Percentiles rank a stretch among this genome's conserved stretches.
These are phyloP conservation scores for Capsicum rhomboideum DNA, from an alignment of 257 asterid species.

Conservation along the genomic window DNA sequence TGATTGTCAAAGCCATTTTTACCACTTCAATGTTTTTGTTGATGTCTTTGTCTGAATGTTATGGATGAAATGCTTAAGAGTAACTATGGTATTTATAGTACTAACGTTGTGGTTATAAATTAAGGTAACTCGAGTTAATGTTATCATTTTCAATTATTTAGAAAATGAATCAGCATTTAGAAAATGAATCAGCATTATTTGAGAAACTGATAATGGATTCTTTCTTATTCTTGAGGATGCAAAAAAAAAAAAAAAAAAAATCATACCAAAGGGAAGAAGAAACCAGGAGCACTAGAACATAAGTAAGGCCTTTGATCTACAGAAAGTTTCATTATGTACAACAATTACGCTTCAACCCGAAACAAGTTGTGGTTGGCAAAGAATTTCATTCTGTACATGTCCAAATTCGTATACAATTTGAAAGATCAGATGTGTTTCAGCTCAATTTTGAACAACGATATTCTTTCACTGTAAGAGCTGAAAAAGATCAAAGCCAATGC, in stretches of 20 bases:
- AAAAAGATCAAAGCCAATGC: background rate
- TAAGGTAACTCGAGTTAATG: background rate
- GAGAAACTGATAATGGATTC: too few species aligned
- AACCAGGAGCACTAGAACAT: background rate
- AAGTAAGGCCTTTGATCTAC: background rate
- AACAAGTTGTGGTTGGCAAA: background rate
- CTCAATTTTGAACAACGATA: background rate
- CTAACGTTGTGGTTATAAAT: background rate
- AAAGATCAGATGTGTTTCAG: too few species aligned
- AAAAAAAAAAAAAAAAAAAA: too few species aligned
- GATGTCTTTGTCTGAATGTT: background rate
- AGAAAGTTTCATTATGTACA: background rate
- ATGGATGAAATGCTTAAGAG: background rate
- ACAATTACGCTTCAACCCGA: background rate
- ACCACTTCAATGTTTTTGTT: background rate
- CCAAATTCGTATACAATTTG: background rate
- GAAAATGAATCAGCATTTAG: background rate
- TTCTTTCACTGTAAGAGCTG: background rate
- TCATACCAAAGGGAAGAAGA: background rate
- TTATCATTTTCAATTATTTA: background rate
- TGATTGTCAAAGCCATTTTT: constrained; percentile 16
- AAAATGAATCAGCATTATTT: too few species aligned
- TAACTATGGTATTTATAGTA: background rate
- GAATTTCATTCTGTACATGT: background rate
- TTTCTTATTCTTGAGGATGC: background rate